These are phyloP conservation scores for Claviceps sp. DNA, from an alignment of 2,329 filamentous ascomycete genomes.

Conservation along the genomic window DNA sequence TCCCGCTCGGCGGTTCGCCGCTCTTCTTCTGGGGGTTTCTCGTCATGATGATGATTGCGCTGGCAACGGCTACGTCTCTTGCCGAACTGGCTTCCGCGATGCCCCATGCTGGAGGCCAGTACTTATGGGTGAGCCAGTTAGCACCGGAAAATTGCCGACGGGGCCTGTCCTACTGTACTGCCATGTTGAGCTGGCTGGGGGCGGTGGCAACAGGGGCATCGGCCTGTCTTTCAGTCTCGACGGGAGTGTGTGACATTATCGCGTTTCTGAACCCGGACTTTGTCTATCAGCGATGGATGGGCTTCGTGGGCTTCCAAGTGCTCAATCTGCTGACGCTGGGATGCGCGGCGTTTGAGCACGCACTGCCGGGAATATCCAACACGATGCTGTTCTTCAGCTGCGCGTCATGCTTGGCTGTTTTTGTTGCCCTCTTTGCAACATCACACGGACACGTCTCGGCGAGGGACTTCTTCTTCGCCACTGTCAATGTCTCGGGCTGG, in stretches of 20 bases:
- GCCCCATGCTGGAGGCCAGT: slow-evolving; percentile 17
- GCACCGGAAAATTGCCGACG: slow-evolving; percentile 8
- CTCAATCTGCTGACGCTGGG: slow-evolving; percentile 12
- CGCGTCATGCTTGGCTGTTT: slow-evolving; percentile 11
- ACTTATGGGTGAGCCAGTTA: slow-evolving; percentile 14
- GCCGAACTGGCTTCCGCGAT: slow-evolving; percentile 16
- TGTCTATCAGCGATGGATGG: slow-evolving; percentile 15
- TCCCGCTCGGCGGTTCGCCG: slow-evolving; percentile 13
- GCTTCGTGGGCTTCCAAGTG: slow-evolving; percentile 14
- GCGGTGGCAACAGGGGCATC: slow-evolving; percentile 14
- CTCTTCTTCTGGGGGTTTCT: slow-evolving; percentile 16
- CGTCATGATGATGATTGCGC: slow-evolving; percentile 11
- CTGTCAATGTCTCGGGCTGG: slow-evolving; percentile 14
- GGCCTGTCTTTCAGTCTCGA: slow-evolving; percentile 12
- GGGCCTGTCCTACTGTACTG: slow-evolving; percentile 13
- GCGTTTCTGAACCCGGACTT: slow-evolving; percentile 12
- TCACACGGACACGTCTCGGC: slow-evolving; percentile 9
- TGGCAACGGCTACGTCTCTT: slow-evolving; percentile 14
- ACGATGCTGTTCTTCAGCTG: slow-evolving; percentile 14
- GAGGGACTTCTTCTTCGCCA: slow-evolving; percentile 11
- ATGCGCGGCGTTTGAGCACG: slow-evolving; percentile 12
- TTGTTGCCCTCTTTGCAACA: slow-evolving; percentile 16
- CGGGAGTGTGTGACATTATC: slow-evolving; percentile 12
- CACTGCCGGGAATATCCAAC: slow-evolving; percentile 15
- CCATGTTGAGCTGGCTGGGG: slow-evolving; percentile 15